Conservation (phyloP, 352 stramenopile genomes). For the Pythium oligandrum region DNA sequence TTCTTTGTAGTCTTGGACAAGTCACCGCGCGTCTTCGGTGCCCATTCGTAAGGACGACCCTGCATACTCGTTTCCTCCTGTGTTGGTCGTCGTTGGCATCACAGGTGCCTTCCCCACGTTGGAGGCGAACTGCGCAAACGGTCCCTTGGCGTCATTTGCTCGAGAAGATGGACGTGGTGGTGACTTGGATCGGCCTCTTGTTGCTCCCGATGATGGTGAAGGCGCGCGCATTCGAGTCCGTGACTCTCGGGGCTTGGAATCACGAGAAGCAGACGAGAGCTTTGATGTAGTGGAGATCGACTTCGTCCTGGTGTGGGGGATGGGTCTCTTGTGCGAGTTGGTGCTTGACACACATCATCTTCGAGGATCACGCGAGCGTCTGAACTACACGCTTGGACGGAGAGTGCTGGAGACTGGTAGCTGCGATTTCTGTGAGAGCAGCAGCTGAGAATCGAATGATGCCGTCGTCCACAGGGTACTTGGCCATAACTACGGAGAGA, state of each 20-base stretch:
- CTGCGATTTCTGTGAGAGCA: conserved; percentile 50
- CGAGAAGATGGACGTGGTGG: conserved; percentile 21
- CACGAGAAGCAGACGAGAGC: too few relatives aligned
- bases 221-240: too few relatives aligned
- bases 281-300: too few relatives aligned
- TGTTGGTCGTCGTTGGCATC: too few relatives aligned
- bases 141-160: neutral
- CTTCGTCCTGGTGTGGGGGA: too few relatives aligned
- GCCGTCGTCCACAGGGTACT: conserved; percentile 65
- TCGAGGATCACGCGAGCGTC: conserved; percentile 64
- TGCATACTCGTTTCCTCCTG: too few relatives aligned
- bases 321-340: too few relatives aligned
- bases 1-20: conserved; percentile 7
- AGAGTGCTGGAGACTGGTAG: conserved; percentile 49
- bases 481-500: conserved; percentile 66
- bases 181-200: conserved; percentile 23
- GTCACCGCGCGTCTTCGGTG: conserved; percentile 31
- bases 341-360: too few relatives aligned
- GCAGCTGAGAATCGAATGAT: conserved; percentile 63
- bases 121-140: conserved; percentile 28
- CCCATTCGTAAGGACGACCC: conserved; percentile 32
- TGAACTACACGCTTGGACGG: conserved; percentile 58
- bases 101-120: conserved; percentile 16
- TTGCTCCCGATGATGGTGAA: conserved; percentile 18
- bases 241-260: too few relatives aligned